Evolutionary conservation across 164 flowering plant species (phyloP).

Genomic region (Hamamelis virginiana): DNA sequence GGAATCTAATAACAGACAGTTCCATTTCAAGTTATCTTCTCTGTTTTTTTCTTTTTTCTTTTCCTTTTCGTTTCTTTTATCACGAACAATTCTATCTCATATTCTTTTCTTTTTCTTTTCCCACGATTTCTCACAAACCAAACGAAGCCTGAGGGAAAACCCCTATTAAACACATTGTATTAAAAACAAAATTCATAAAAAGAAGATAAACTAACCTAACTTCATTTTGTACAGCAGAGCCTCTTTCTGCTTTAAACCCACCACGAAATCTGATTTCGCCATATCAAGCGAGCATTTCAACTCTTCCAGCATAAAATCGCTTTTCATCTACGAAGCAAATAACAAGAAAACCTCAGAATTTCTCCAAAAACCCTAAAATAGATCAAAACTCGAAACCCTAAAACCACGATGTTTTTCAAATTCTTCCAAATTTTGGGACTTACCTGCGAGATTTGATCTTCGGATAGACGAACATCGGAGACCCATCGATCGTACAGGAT

Average conservation of each 20-base stretch:
- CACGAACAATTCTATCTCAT: no score
- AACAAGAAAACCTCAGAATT: conserved; percentile 3
- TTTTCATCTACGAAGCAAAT: conserved; percentile 44
- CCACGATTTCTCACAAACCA: not conserved
- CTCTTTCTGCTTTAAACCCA: conserved; percentile 53
- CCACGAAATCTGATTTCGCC: conserved; percentile 37
- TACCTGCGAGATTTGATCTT: conserved; percentile 52
- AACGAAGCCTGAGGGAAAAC: not conserved
- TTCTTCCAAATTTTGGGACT: not conserved
- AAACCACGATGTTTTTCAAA: not conserved
- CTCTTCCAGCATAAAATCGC: conserved; percentile 24
- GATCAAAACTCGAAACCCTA: not conserved
- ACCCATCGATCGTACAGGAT: conserved; percentile 42
- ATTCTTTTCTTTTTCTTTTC: not conserved
- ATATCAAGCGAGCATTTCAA: conserved; percentile 34
- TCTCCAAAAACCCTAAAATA: conserved; percentile 15
- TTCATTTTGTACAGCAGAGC: conserved; percentile 33
- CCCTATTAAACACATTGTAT: no score
- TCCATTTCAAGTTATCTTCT: no score
- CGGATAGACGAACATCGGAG: conserved; percentile 36
- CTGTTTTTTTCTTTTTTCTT: no score
- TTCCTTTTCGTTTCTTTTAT: no score
- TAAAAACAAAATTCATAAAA: not conserved
- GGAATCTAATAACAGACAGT: no score
- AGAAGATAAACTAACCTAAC: conserved; percentile 40